Base-by-base conservation (phyloP, 1,284 basidiomycete species). In the Xerocomus nothofagi region DNA sequence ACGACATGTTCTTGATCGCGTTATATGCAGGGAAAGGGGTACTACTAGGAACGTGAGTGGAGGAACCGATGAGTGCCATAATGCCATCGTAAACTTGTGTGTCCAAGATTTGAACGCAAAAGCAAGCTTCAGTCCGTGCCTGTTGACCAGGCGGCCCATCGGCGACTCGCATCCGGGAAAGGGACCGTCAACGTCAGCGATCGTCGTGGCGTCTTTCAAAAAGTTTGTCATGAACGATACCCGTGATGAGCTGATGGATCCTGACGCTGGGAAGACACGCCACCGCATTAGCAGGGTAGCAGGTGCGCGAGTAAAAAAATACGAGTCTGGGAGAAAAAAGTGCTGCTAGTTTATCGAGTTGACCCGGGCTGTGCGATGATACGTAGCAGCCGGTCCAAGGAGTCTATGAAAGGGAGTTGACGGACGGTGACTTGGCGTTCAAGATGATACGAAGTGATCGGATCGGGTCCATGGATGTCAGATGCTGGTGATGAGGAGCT, bases 171-270 rank as follows among this genome's bases (percentile, higher is more conserved):
- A 39, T 33, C 17, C 44, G 18, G 9, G 8, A 38, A 32, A 36
- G 27, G 37, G 20, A 30, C 32, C 20, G 12, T 39, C 29, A 39
- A 48, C 44, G 31, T 47, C 44, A 47, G 17, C 23, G 20, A 8
- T 38, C 61, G 18, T 60, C 12, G 59, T 60, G 54, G 57, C 59
- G 39, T 29, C 38, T 31, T 32, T 51, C 33, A 40, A 31, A 34
- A 21, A 38, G 23, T n/a, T 24, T 18, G 29, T 41, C 24, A 47
- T 44, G 46, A n/a, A n/a, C 44, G 53, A 54, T 44, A 36, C 24
- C 36, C n/a, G n/a, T n/a, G n/a, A 29, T 21, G 11, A 11, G 18
- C 14, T 9, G 31, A 12, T 6, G 23, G 53, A 43, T 15, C 46
- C 45, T 44, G 47, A 34, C 38, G 34, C 42, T 61, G 59, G 49